These are phyloP conservation scores for Monosporascus cannonballus DNA, from an alignment of 2,329 filamentous ascomycete genomes.

Conservation along the genomic window DNA sequence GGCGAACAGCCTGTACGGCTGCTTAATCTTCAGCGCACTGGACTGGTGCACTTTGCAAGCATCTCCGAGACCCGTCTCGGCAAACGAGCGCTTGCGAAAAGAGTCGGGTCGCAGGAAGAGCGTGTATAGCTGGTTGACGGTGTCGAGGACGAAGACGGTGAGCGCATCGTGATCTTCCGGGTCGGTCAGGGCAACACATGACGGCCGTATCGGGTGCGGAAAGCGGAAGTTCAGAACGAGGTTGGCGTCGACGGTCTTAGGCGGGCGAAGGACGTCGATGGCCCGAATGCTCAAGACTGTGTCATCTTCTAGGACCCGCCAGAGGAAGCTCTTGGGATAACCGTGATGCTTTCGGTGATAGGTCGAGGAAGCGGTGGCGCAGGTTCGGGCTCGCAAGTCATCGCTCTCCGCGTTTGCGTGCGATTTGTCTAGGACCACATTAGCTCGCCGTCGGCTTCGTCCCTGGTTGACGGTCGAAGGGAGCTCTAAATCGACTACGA, in stretches of 20 bases:
- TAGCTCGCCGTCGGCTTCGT: constrained; percentile 36
- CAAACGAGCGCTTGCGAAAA: constrained; percentile 63
- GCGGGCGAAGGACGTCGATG: constrained; percentile 70
- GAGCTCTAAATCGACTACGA: constrained; percentile 65
- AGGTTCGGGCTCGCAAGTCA: constrained; percentile 63
- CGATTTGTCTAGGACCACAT: constrained; percentile 24
- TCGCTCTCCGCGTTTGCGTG: constrained; percentile 55
- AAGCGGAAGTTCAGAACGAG: constrained; percentile 76
- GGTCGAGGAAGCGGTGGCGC: constrained; percentile 74
- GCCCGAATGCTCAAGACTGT: constrained; percentile 76
- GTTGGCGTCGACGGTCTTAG: constrained; percentile 60
- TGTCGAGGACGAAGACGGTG: constrained; percentile 58
- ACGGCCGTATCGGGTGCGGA: constrained; percentile 62
- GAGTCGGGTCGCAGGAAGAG: constrained; percentile 77
- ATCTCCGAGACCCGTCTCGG: constrained; percentile 68
- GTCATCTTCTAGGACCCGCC: constrained; percentile 79
- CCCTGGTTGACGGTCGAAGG: constrained; percentile 46
- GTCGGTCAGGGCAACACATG: constrained; percentile 80
- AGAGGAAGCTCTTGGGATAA: constrained; percentile 80
- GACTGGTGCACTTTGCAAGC: constrained; percentile 71
- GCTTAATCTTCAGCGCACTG: constrained; percentile 67
- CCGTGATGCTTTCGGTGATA: constrained; percentile 74
- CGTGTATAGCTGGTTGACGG: constrained; percentile 75
- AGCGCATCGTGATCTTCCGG: constrained; percentile 55
- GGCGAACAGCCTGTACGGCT: constrained; percentile 75